Percentiles rank a stretch among this genome's conserved stretches.
These are phyloP conservation scores for Schwanniomyces polymorphus DNA, from an alignment of 805 yeast species.

Conservation along the genomic window DNA sequence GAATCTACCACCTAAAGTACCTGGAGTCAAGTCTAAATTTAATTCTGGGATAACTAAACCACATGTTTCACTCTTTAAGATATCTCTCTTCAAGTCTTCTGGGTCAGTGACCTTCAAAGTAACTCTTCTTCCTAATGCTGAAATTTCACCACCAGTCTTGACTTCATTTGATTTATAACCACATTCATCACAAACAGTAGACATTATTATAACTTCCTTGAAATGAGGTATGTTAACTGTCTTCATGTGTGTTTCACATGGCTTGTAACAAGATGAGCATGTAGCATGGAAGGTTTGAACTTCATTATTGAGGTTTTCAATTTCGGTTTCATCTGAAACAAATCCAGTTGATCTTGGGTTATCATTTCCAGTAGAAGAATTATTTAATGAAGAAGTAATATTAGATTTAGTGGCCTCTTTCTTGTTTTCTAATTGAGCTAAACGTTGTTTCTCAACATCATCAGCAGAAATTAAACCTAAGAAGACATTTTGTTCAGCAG, in stretches of 20 bases:
- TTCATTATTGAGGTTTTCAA: slow-evolving; percentile 84
- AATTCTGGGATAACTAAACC: slow-evolving; percentile 84
- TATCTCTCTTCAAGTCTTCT: slow-evolving; percentile 92
- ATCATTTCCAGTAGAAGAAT: slow-evolving; percentile 5
- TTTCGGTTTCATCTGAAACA: slow-evolving; percentile 69
- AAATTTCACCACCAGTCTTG: slow-evolving; percentile 97
- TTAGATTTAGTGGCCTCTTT: slow-evolving; percentile 38
- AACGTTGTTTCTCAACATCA: slow-evolving; percentile 49
- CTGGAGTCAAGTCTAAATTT: slow-evolving; percentile 86
- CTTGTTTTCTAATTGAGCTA: slow-evolving; percentile 50
- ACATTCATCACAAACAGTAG: slow-evolving; percentile 87
- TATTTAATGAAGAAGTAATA: slow-evolving; percentile 17
- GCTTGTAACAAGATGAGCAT: slow-evolving; percentile 83
- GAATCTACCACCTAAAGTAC: slow-evolving; percentile 97
- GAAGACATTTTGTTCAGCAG: slow-evolving; percentile 83
- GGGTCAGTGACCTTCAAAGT: slow-evolving; percentile 78
- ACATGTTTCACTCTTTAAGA: slow-evolving; percentile 92
- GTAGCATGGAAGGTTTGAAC: slow-evolving; percentile 92
- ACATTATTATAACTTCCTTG: slow-evolving; percentile 96
- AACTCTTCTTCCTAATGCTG: slow-evolving; percentile 76
- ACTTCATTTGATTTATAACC: slow-evolving; percentile 97
- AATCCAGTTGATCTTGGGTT: slow-evolving; percentile 56
- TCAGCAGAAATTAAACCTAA: slow-evolving; percentile 79
- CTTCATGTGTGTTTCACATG: slow-evolving; percentile 94
- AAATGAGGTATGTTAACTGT: slow-evolving; percentile 95